Conservation (phyloP, 2,329 filamentous ascomycete species). For the Aaosphaeria pasadenensis region DNA sequence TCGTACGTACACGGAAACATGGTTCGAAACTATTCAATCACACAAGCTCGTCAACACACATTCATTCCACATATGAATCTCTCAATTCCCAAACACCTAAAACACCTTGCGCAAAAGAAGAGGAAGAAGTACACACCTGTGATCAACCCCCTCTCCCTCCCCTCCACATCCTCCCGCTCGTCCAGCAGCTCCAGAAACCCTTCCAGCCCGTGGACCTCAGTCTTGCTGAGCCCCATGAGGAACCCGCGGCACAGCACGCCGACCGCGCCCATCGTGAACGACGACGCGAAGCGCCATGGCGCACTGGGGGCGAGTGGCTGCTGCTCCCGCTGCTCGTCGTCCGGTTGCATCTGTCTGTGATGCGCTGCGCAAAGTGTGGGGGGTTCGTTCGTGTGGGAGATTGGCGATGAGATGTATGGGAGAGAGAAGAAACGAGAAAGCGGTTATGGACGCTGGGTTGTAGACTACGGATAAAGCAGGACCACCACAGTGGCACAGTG, state of each 20-base stretch:
- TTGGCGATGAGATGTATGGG: too few species aligned
- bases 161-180: conserved; percentile 62
- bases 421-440: too few species aligned
- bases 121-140: conserved; percentile 60
- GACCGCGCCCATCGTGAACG: conserved; percentile 70
- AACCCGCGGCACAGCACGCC: conserved; percentile 71
- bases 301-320: conserved; percentile 56
- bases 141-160: conserved; percentile 72
- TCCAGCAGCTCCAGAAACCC: conserved; percentile 74
- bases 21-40: conserved; percentile 68
- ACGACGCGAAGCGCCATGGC: conserved; percentile 71
- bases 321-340: conserved; percentile 40
- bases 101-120: too few species aligned
- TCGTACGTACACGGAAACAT: conserved; percentile 77
- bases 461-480: too few species aligned
- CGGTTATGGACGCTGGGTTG: too few species aligned
- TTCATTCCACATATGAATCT: not conserved
- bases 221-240: conserved; percentile 68
- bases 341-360: conserved; percentile 43
- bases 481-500: too few species aligned
- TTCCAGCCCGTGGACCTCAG: conserved; percentile 74
- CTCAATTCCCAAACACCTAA: not conserved
- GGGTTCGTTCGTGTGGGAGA: too few species aligned
- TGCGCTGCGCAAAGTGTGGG: too few species aligned
- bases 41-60: not conserved